Base-by-base conservation (phyloP, 1,284 basidiomycete species). In the Flammula alnicola region DNA sequence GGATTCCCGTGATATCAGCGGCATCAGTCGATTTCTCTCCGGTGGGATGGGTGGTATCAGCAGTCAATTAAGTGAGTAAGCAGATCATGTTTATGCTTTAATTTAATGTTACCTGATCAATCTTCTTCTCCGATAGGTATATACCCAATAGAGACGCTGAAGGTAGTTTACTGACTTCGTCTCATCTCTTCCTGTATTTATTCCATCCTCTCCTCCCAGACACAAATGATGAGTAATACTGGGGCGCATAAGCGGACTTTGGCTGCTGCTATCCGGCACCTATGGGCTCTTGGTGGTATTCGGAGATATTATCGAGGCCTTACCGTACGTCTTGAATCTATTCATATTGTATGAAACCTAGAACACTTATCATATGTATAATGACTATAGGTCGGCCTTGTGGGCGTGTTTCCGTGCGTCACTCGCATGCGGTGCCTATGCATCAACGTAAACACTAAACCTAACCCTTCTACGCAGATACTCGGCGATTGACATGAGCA, bases 21-120 rank as follows among this genome's bases (percentile, higher is more conserved):
- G 94, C 3, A 79, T 83, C 23, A 95, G 92, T 65, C 84, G 97
- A 11, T 99, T 99, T 74, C 69, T 99, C 44, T 91, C 95, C 11
- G 97, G 97, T 44, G 97, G 97, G 1, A 81, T 99, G 32, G 97
- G 96, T 41, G 97, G 97, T 38, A 89, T 99, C 60, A 86, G 84
- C 38, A 95, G 93, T 66, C 97, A 99, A 76, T 80, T 99, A 30
- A 85, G 90, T 90, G 59, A 67, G 85, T 72, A 27, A 22, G 44
- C 51, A 42, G 32, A 49, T 47, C 16, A 23, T 49, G 43, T 42
- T 33, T 52, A 23, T 37, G 32, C 19, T 23, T 52, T 66, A 43
- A 61, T 17, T 29, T 38, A 17, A 32, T 64, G 14, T n/a, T n/a
- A 60, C 20, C 46, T 44, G 52, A n/a, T n/a, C n/a, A n/a, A n/a